Evolutionary conservation across 176 grass and related monocot species (phyloP).

Genomic region (Ensete ventricosum): DNA sequence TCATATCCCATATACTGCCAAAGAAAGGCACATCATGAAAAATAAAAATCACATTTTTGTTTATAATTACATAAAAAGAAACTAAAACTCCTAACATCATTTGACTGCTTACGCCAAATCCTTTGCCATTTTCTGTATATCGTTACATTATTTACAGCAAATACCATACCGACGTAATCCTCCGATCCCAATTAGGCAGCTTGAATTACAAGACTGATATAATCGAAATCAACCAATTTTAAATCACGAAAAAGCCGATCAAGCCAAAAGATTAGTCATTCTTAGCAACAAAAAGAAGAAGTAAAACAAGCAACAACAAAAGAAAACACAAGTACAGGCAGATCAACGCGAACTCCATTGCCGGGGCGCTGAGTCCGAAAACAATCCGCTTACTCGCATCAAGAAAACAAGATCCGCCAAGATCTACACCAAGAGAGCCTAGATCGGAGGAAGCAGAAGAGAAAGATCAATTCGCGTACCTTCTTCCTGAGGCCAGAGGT

Average conservation of each 20-base stretch:
- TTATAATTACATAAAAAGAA: too few species aligned
- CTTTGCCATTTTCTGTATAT: background rate
- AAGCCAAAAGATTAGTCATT: too few species aligned
- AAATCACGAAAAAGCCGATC: too few species aligned
- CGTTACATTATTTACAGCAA: background rate
- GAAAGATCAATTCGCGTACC: conserved; percentile 20
- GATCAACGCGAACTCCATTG: background rate
- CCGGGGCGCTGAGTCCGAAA: background rate
- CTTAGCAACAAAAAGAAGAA: background rate
- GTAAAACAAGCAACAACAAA: background rate
- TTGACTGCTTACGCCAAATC: too few species aligned
- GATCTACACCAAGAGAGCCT: background rate
- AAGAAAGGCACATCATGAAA: too few species aligned
- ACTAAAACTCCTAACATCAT: too few species aligned
- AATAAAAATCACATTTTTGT: too few species aligned
- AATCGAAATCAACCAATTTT: too few species aligned
- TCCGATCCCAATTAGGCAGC: background rate
- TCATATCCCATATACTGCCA: too few species aligned
- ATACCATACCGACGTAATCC: background rate
- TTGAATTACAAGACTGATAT: background rate
- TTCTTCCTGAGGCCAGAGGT: conserved; percentile 96
- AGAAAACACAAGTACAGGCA: background rate
- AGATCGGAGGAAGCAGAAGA: background rate
- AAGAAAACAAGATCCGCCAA: background rate
- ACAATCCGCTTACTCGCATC: background rate